Evolutionary conservation across 306 rosid species (phyloP).

Genomic region (Fagus crenata): DNA sequence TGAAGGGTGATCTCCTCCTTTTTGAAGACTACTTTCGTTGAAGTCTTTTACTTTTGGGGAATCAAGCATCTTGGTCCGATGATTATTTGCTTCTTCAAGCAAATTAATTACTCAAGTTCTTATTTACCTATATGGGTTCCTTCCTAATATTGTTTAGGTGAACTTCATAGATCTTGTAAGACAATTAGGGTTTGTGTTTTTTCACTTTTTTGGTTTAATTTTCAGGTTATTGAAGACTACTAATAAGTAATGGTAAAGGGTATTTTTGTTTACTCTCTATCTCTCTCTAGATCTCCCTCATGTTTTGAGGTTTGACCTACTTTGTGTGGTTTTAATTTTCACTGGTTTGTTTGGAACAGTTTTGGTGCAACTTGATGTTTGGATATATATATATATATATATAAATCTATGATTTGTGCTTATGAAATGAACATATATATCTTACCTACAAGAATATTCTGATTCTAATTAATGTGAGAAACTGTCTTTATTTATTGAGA

Average conservation of each 20-base stretch:
- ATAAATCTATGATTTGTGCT: background rate
- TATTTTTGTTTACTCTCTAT: background rate
- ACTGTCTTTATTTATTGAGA: background rate
- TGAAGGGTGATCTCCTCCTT: constrained; percentile 16
- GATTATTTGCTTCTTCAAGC: constrained; percentile 50
- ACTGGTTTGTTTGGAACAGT: background rate
- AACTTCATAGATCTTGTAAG: constrained; percentile 5
- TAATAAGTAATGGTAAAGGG: background rate
- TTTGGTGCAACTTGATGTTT: background rate
- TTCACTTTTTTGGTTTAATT: background rate
- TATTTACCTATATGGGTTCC: background rate
- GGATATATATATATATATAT: background rate
- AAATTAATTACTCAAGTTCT: constrained; percentile 27
- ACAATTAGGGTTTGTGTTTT: background rate
- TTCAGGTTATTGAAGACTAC: background rate
- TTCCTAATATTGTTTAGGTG: background rate
- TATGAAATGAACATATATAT: background rate
- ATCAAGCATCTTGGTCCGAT: constrained; percentile 92
- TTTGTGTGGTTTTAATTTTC: background rate
- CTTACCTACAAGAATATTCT: background rate
- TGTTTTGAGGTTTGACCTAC: background rate
- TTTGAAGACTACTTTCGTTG: no score
- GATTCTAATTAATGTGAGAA: background rate
- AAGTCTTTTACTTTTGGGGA: constrained; percentile 52
- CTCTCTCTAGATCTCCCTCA: background rate